Conservation (phyloP, 1,139 yeast species). For the Yamadazyma taylorii region DNA sequence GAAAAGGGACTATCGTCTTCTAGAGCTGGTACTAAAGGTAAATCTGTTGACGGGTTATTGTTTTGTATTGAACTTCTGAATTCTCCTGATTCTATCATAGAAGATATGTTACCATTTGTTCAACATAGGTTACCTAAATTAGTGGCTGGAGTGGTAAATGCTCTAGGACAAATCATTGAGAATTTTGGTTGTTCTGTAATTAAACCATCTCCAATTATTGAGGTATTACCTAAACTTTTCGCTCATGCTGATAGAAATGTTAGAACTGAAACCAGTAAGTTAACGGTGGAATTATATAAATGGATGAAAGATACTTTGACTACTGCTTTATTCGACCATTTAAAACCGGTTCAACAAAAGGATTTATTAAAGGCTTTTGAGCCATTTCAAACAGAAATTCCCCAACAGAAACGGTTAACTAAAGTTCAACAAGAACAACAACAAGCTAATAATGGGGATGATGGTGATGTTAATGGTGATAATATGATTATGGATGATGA, state of each 20-base stretch:
- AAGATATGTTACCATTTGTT: slow-evolving; percentile 62
- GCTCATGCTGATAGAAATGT: slow-evolving; percentile 88
- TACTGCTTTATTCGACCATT: slow-evolving; percentile 59
- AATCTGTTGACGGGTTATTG: slow-evolving; percentile 61
- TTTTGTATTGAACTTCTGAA: slow-evolving; percentile 62
- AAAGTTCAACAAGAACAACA: slow-evolving; percentile 43
- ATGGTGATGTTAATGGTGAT: slow-evolving; percentile 23
- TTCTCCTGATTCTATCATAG: slow-evolving; percentile 65
- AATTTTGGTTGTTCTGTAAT: slow-evolving; percentile 73
- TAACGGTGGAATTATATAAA: slow-evolving; percentile 69
- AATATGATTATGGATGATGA: slow-evolving; percentile 42
- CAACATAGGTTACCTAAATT: slow-evolving; percentile 73
- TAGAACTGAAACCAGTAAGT: slow-evolving; percentile 70
- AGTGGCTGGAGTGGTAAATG: slow-evolving; percentile 65
- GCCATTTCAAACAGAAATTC: slow-evolving; percentile 41
- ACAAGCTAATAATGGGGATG: slow-evolving; percentile 3
- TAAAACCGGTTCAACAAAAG: slow-evolving; percentile 91
- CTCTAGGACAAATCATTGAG: slow-evolving; percentile 55
- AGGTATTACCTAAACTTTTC: slow-evolving; percentile 65
- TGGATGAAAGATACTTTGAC: slow-evolving; percentile 75
- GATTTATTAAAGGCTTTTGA: slow-evolving; percentile 78
- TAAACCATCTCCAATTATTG: slow-evolving; percentile 59
- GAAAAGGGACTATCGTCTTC: slow-evolving; percentile 81
- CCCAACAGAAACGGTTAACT: slow-evolving; percentile 58
- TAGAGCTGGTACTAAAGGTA: slow-evolving; percentile 72